These are phyloP conservation scores for Gryganskiella cystojenkinii DNA, from an alignment of 192 early-diverging fungal species.

Conservation along the genomic window DNA sequence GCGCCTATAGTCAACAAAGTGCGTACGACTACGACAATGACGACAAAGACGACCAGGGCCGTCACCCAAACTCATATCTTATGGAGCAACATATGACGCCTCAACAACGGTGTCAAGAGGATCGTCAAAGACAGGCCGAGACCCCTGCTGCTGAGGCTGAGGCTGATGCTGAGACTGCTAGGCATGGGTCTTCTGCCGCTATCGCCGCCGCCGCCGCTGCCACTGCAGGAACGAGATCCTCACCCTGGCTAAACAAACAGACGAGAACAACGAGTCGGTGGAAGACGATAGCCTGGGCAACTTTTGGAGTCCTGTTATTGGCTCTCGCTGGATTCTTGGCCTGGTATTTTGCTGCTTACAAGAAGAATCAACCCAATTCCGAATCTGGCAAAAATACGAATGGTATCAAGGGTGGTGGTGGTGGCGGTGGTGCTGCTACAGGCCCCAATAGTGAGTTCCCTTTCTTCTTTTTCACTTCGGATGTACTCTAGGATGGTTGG, in stretches of 20 bases:
- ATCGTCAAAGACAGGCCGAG: conserved; percentile 27
- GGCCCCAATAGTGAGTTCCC: conserved; percentile 23
- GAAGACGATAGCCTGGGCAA: conserved; percentile 30
- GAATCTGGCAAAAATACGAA: conserved; percentile 3
- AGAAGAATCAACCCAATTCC: conserved; percentile 23
- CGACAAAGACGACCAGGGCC: neutral
- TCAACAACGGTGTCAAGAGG: conserved; percentile 38
- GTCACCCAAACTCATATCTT: neutral
- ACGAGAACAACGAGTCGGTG: conserved; percentile 23
- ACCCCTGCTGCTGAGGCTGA: conserved; percentile 1
- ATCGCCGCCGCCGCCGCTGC: conserved; percentile 13
- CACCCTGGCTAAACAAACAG: conserved; percentile 35
- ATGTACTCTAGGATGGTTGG: neutral
- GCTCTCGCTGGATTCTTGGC: conserved; percentile 19
- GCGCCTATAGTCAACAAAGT: neutral
- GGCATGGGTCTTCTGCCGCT: neutral
- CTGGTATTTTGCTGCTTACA: conserved; percentile 44
- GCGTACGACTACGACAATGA: conserved; percentile 2
- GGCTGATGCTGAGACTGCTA: neutral
- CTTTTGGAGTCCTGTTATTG: conserved; percentile 13
- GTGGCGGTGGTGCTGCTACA: conserved; percentile 2
- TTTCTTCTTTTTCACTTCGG: neutral
- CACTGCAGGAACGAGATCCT: conserved; percentile 20
- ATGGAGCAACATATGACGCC: conserved; percentile 25
- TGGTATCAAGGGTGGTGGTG: neutral